Evolutionary conservation across 257 asterid species (phyloP).

Genomic region (Ilex asprella): DNA sequence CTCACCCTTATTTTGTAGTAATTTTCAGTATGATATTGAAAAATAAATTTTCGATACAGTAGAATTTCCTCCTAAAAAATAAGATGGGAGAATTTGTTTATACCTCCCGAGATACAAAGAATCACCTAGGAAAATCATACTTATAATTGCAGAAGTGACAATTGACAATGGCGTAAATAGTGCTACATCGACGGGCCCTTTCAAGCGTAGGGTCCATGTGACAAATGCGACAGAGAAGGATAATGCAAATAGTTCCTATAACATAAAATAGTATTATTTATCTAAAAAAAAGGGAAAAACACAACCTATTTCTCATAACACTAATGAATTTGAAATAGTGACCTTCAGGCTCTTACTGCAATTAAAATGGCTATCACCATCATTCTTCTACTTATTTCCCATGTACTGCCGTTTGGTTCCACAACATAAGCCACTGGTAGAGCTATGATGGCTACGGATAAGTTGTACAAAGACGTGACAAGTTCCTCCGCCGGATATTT

Average conservation of each 20-base stretch:
- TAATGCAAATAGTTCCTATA: background rate
- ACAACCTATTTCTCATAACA: too few species aligned
- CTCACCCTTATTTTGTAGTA: too few species aligned
- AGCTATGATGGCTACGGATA: slow-evolving; percentile 1
- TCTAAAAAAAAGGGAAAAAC: too few species aligned
- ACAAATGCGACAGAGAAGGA: background rate
- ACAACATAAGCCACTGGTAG: slow-evolving; percentile 15
- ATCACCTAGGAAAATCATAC: background rate
- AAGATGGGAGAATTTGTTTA: too few species aligned
- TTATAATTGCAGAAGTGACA: background rate
- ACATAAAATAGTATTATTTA: too few species aligned
- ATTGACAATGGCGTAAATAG: background rate
- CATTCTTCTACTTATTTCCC: slow-evolving; percentile 10
- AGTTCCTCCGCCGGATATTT: too few species aligned
- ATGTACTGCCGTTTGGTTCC: slow-evolving; percentile 18
- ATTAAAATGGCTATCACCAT: slow-evolving; percentile 6
- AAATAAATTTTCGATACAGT: too few species aligned
- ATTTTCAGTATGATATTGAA: too few species aligned
- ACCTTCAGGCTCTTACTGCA: slow-evolving; percentile 3
- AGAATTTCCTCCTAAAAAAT: too few species aligned
- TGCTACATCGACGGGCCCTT: background rate
- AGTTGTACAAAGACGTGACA: slow-evolving; percentile 19
- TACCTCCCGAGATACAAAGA: background rate
- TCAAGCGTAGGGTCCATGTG: background rate
- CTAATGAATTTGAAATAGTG: too few species aligned